Evolutionary conservation across 2,329 filamentous ascomycete genomes (phyloP), one percentile per base, ranked within the genome.

Genomic region (Fusarium cyanostomum): DNA sequence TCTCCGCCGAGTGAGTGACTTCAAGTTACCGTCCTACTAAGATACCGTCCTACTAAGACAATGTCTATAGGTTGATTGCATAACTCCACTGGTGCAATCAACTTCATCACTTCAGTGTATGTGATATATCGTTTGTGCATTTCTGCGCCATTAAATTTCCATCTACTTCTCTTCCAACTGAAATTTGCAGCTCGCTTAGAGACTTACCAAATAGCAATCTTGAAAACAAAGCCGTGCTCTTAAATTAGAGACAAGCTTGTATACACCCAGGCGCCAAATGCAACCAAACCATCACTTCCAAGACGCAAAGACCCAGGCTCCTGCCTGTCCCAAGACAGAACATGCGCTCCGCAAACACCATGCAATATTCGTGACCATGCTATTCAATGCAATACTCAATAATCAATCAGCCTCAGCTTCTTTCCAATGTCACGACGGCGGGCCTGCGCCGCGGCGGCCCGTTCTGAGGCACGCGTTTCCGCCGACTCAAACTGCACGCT

Each of bases 351-450:
- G 38, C 15, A 50, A 66, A 66, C 62, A 64, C 63, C 62, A 55
- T 59, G 41, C 45, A 63, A 62, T 33, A 62, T 44, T 41, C 51
- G 21, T 50, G 27, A 41, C 44, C 56, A 52, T 42, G 62, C 42
- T 56, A 56, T 64, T 48, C 60, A 48, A 64, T 43, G 31, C 34
- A 21, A 46, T 56, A 33, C 44, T 79, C 62, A 92, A 67, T 91
- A 92, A 66, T 92, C 90, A 50, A 84, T 84, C 73, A 92, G 73
- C 64, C 88, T 81, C 73, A 94, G 72, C 77, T 90, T 91, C 82
- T 92, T 89, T 30, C 91, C 91, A 8, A 94, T 85, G 60, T 92
- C 89, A 66, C 89, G 81, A 61, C 89, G 81, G 56, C 83, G 77
- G 7, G 84, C 84, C 56, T 83, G 80, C 38, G 85, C 84, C 5